These are phyloP conservation scores for Eucalyptus regnans DNA, from an alignment of 345 rosid genomes.

Conservation along the genomic window DNA sequence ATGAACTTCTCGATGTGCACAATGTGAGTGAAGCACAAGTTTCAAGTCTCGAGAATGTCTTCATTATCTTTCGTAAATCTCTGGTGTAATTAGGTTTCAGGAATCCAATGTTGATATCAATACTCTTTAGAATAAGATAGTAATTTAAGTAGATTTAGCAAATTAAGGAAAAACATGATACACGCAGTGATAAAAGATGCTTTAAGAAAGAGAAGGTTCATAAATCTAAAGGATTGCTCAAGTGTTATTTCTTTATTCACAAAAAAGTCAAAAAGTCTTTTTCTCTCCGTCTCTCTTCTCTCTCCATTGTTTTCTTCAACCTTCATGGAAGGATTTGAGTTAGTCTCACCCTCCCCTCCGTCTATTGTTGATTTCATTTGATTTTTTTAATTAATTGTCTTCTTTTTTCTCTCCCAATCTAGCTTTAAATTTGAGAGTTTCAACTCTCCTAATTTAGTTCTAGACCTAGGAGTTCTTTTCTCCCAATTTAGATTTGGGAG, in stretches of 20 bases:
- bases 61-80: background rate
- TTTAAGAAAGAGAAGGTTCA: background rate
- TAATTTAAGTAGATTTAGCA: background rate
- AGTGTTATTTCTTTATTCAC: background rate
- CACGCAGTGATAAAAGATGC: background rate
- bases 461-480: background rate
- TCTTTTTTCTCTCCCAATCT: background rate
- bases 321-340: background rate
- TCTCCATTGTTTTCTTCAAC: no score
- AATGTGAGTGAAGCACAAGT: background rate
- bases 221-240: background rate
- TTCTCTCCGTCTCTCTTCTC: no score
- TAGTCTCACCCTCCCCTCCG: background rate
- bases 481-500: background rate
- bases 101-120: background rate
- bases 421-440: background rate
- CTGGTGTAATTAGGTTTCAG: background rate
- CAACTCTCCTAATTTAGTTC: no score
- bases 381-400: no score
- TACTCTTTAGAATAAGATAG: background rate
- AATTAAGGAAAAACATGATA: background rate
- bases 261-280: background rate
- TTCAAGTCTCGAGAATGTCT: background rate
- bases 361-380: no score
- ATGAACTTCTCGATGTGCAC: background rate